A percentile compares a stretch with the other conserved stretches of the same genome.
phyloP scores from a whole-genome alignment of 805 yeast species.

The Wickerhamiella qilinensis region DNA sequence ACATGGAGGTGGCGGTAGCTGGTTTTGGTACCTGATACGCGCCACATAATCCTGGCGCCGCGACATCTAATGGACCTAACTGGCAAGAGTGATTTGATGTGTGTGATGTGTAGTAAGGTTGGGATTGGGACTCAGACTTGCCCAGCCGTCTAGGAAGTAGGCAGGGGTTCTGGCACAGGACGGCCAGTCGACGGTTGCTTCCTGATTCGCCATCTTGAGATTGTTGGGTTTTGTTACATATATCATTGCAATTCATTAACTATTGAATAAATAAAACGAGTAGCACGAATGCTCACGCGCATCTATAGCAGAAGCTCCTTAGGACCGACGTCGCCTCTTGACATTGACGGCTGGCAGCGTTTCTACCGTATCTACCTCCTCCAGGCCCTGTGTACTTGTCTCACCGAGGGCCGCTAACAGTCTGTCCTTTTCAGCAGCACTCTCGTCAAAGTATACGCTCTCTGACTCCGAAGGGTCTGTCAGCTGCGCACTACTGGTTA shows the following conservation, averaged over 20 bases:
- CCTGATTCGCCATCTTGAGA: too few species aligned
- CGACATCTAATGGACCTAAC: neutral
- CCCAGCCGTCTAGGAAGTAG: too few species aligned
- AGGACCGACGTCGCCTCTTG: neutral
- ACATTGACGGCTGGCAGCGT: neutral
- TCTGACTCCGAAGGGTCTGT: too few species aligned
- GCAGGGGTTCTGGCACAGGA: too few species aligned
- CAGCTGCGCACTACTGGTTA: too few species aligned
- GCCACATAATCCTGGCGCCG: conserved; percentile 34
- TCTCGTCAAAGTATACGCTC: neutral
- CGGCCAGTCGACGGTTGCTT: too few species aligned
- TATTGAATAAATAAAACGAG: too few species aligned
- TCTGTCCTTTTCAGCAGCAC: conserved; percentile 6
- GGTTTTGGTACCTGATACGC: conserved; percentile 67
- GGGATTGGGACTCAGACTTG: neutral
- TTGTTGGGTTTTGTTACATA: too few species aligned
- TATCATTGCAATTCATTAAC: too few species aligned
- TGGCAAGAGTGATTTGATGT: neutral
- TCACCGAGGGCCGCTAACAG: conserved; percentile 14
- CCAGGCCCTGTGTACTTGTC: conserved; percentile 1
- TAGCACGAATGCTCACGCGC: too few species aligned
- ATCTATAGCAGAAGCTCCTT: too few species aligned
- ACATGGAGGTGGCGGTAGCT: conserved; percentile 82
- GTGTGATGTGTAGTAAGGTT: neutral
- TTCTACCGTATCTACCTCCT: conserved; percentile 1